phyloP scores from a whole-genome alignment of 345 rosid genomes.

The Ailanthus altissimus region DNA sequence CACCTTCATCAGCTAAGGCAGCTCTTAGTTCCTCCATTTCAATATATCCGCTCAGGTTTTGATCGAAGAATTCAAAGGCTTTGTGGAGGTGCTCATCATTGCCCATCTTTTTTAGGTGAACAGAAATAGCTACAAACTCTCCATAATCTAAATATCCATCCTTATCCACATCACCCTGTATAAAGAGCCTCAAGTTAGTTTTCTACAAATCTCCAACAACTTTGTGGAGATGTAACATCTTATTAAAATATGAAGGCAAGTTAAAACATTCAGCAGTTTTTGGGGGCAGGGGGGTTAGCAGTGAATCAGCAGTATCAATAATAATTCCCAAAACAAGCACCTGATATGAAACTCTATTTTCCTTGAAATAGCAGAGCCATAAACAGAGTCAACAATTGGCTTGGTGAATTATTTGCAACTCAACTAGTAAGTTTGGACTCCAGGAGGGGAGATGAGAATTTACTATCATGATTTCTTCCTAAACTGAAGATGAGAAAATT shows the following conservation, averaged over 20 bases:
- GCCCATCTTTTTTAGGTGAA: conserved; percentile 90
- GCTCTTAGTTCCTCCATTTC: conserved; percentile 84
- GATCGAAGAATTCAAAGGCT: conserved; percentile 85
- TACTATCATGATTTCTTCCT: neutral
- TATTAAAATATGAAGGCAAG: neutral
- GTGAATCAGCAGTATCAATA: neutral
- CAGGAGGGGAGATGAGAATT: neutral
- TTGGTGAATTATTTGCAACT: neutral
- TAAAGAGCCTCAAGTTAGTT: neutral
- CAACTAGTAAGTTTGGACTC: neutral
- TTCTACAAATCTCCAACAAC: neutral
- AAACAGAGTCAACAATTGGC: neutral
- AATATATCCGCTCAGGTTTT: conserved; percentile 68
- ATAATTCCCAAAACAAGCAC: neutral
- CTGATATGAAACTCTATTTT: neutral
- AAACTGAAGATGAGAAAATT: neutral
- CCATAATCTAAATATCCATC: conserved; percentile 79
- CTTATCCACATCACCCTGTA: conserved; percentile 83
- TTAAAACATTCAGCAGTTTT: neutral
- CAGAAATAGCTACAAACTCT: conserved; percentile 90
- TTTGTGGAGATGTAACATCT: neutral
- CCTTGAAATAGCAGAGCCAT: neutral
- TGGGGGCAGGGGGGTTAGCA: neutral
- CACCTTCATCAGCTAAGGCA: conserved; percentile 74
- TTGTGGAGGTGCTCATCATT: conserved; percentile 84